Base-by-base conservation (phyloP, 192 early-diverging fungal species). In the Phycomyces blakesleeanus region DNA sequence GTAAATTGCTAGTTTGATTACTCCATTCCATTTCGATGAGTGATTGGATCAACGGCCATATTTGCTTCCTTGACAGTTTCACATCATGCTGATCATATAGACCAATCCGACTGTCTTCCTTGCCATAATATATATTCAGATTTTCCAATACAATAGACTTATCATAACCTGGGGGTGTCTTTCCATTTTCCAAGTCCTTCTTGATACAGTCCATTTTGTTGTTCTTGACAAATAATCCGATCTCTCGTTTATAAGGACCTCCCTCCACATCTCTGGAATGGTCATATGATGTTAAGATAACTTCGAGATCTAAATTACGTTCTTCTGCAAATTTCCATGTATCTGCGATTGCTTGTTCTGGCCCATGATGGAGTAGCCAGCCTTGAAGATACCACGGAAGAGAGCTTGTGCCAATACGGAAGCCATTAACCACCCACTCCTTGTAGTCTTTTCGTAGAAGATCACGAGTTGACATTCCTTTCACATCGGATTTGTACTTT, bases 361-460 rank as follows among this genome's bases (percentile, higher is more conserved):
- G 20, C 1, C 64, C 57, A 52, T 89, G 85, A 8, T 87, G 70
- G 0, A 78, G 61, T 9, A 69, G 59, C 78, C 82, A 84, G 37
- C 69, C 77, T 18, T 62, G 34, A 18, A 91, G 51, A 26, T 71
- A 63, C 67, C 82, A 87, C 8, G 70, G 38, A 0, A 91, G 78
- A 47, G 80, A 78, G 40, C 77, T 79, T 52, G 91, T 89, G 0
- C 90, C 90, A 18, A 90, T 47, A 24, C 69, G 64, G 50, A 78
- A 63, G 0, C 57, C 61, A 51, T 76, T 52, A 2, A 52, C 62
- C 0, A 63, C 59, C 76, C 79, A 89, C 56, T 91, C 84, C 66
- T 92, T 92, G 74, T 91, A 92, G 73, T 92, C 90, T 59, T 84
- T 89, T 3, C 82, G 61, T 5, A 92, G 61, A 0, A 92, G 67